phyloP scores from a whole-genome alignment of 805 yeast species.

The Saturnispora kantuleensis region DNA sequence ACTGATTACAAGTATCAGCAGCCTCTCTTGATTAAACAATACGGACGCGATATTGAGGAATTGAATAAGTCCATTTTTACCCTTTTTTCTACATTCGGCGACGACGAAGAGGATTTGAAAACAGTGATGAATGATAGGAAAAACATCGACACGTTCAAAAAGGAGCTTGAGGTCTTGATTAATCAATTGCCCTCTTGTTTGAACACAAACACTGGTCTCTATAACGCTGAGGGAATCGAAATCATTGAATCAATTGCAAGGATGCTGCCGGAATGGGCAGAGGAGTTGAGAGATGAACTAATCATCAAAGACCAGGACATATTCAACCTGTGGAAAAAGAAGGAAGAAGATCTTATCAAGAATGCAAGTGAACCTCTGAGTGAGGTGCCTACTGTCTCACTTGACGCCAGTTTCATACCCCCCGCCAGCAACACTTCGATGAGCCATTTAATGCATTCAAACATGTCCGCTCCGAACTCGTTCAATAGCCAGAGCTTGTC shows the following conservation, averaged over 20 bases:
- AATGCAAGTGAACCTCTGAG: slow-evolving; percentile 6
- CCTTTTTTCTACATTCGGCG: slow-evolving; percentile 21
- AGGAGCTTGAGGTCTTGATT: slow-evolving; percentile 18
- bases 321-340: slow-evolving; percentile 20
- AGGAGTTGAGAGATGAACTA: slow-evolving; percentile 16
- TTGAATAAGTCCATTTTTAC: slow-evolving; percentile 22
- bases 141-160: slow-evolving; percentile 19
- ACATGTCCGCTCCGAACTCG: slow-evolving; percentile 5
- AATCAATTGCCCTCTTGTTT: slow-evolving; percentile 16
- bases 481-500: slow-evolving; percentile 6
- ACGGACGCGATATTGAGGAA: slow-evolving; percentile 18
- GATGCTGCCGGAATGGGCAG: slow-evolving; percentile 26
- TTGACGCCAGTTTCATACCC: background rate
- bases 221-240: slow-evolving; percentile 21
- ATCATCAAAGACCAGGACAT: slow-evolving; percentile 8
- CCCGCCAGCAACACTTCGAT: slow-evolving; percentile 12
- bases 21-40: slow-evolving; percentile 14
- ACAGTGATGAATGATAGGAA: slow-evolving; percentile 21
- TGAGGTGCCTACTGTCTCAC: background rate
- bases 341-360: slow-evolving; percentile 21
- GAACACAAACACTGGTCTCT: slow-evolving; percentile 23
- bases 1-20: slow-evolving; percentile 8
- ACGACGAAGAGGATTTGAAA: slow-evolving; percentile 26
- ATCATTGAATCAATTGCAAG: slow-evolving; percentile 17
- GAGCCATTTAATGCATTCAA: slow-evolving; percentile 6